Evolutionary conservation across 192 early-diverging fungal genomes (phyloP).

Genomic region (Entophlyctis luteolus): DNA sequence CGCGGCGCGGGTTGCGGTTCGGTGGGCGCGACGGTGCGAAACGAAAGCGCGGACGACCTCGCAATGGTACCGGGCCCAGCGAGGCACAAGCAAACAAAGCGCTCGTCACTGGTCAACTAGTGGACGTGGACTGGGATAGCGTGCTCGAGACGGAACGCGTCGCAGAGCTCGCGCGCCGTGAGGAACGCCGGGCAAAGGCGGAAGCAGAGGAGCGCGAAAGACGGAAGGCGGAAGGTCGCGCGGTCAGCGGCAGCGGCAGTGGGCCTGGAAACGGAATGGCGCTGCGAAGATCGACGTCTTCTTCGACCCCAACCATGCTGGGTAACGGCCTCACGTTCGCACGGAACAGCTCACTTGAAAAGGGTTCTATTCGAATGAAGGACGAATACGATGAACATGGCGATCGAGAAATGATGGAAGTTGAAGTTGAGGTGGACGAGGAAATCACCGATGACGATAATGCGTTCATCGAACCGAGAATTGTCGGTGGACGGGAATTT

Average conservation of each 20-base stretch:
- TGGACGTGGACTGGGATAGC: slow-evolving; percentile 3
- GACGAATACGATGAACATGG: background rate
- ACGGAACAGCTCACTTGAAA: no score
- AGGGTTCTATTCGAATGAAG: background rate
- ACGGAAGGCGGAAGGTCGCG: background rate
- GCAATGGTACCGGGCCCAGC: background rate
- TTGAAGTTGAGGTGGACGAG: slow-evolving; percentile 18
- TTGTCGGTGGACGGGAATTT: slow-evolving; percentile 19
- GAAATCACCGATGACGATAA: background rate
- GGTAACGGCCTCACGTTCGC: no score
- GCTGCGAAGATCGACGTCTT: background rate
- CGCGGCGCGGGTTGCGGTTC: slow-evolving; percentile 9
- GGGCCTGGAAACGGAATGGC: background rate
- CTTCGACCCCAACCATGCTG: background rate
- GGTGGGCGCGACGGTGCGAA: slow-evolving; percentile 7
- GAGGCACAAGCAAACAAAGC: background rate
- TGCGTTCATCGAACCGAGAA: background rate
- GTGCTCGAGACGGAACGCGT: slow-evolving; percentile 7
- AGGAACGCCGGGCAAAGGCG: background rate
- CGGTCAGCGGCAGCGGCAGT: background rate
- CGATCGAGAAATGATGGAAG: slow-evolving; percentile 10
- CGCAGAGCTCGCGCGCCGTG: slow-evolving; percentile 3
- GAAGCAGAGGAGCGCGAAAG: slow-evolving; percentile 2
- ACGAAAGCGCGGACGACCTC: slow-evolving; percentile 6
- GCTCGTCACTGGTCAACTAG: slow-evolving; percentile 6